Evolutionary conservation across 1,139 yeast species (phyloP).

Genomic region (Candida labiduridarum): DNA sequence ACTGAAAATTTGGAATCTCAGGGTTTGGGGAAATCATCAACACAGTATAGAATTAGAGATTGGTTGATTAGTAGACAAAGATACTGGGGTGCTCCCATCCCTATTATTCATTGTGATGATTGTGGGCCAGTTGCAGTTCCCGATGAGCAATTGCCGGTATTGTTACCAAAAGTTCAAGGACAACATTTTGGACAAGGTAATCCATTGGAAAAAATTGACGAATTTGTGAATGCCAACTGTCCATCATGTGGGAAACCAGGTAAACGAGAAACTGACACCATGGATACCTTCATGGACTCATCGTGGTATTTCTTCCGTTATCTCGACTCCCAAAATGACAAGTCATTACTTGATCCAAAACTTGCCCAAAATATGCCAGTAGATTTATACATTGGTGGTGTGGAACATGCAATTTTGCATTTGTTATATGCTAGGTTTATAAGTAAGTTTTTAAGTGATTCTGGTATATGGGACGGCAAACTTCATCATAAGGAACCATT

Average conservation of each 20-base stretch:
- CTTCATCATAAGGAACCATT: constrained; percentile 73
- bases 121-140: constrained; percentile 96
- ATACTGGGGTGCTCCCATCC: constrained; percentile 99
- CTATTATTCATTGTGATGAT: constrained; percentile 78
- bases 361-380: constrained; percentile 74
- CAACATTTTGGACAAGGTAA: constrained; percentile 58
- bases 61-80: constrained; percentile 95
- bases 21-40: constrained; percentile 48
- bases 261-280: constrained; percentile 90
- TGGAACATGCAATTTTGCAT: constrained; percentile 95
- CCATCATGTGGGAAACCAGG: constrained; percentile 76
- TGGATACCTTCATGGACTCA: constrained; percentile 98
- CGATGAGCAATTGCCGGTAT: constrained; percentile 79
- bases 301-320: constrained; percentile 95
- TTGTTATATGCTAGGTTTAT: constrained; percentile 82
- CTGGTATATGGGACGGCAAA: constrained; percentile 53
- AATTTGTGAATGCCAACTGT: constrained; percentile 75
- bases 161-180: constrained; percentile 59
- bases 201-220: constrained; percentile 67
- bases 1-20: constrained; percentile 39
- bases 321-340: constrained; percentile 67
- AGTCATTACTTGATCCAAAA: constrained; percentile 52
- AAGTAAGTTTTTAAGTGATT: constrained; percentile 70
- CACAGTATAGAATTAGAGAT: constrained; percentile 74
- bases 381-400: constrained; percentile 90